Percentiles rank a stretch among this genome's conserved stretches.
phyloP scores from a whole-genome alignment of 192 early-diverging fungal species.

The Coemansia furcata region DNA sequence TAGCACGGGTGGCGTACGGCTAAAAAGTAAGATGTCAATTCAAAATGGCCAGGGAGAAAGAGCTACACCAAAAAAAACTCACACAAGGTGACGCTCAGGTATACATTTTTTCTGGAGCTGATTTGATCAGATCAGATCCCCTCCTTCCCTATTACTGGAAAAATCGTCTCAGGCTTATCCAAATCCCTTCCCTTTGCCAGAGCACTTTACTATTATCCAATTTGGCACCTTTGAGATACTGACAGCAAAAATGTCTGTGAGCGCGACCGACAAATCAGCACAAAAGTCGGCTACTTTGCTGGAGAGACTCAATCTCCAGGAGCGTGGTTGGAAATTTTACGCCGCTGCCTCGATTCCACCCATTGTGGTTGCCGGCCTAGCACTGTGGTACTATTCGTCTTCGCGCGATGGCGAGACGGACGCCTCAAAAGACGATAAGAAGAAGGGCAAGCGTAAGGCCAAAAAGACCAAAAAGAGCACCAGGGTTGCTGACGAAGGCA shows the following conservation, averaged over 20 bases:
- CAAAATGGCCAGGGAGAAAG: not conserved
- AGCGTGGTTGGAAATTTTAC: conserved; percentile 67
- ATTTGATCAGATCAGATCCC: not conserved
- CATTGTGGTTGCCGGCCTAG: conserved; percentile 58
- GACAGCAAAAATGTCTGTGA: conserved; percentile 19
- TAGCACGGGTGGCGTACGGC: not conserved
- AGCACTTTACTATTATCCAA: not conserved
- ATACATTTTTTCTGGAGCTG: not conserved
- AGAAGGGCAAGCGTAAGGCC: conserved; percentile 23
- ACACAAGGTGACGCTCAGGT: not conserved
- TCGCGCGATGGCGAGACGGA: conserved; percentile 17
- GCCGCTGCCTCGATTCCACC: conserved; percentile 61
- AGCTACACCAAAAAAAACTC: not conserved
- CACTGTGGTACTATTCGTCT: conserved; percentile 62
- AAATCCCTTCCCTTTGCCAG: not conserved
- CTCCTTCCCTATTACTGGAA: not conserved
- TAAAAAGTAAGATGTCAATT: not conserved
- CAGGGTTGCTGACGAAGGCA: conserved; percentile 11
- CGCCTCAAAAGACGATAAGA: conserved; percentile 34
- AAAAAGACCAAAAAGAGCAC: conserved; percentile 35
- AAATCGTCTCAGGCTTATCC: no score
- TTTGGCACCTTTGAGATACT: not conserved
- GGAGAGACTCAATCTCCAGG: conserved; percentile 46
- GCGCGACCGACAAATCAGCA: conserved; percentile 21
- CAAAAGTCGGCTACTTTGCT: conserved; percentile 40